Base-by-base conservation (phyloP, 768 basidiomycete genomes). In the Pleurotus tuoliensis region DNA sequence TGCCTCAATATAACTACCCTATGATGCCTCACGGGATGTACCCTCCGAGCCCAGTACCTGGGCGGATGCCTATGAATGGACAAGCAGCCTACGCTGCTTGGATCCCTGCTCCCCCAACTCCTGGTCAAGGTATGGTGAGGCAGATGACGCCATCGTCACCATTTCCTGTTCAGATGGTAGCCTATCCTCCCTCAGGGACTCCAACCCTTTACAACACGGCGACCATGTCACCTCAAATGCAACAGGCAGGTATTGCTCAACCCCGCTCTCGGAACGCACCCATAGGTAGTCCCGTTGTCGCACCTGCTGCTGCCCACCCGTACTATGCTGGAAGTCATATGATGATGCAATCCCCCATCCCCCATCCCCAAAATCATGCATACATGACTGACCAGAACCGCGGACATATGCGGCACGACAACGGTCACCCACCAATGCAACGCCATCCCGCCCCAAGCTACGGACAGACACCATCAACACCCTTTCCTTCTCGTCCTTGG, bases 21-120 rank as follows among this genome's bases (percentile, higher is more conserved):
- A 84, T 90, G 78, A 77, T 88, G 72, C 83, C 81, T 60, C 86
- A 86, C 64, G 83, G 88, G 13, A 88, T 88, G 3, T 82, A 76
- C 56, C 86, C 87, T 37, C 73, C 83, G 3, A 91, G 84, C 59
- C 86, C 87, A 51, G 79, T 87, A 15, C 84, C 86, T 30, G 70
- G 73, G 55, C 76, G 83, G 56, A 82, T 86, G 76, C 73, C 78
- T 55, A 69, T 83, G 54, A 88, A 86, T 58, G 84, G 87, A 5
- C 82, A 82, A 57, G 68, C 82, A 20, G 77, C 84, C 7, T 89
- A 87, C 61, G 81, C 80, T 0, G 75, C 89, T 69, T 90, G 88
- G 88, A 74, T 90, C 68, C 74, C 83, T 4, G 61, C 76, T 27
- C 69, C 75, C 9, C 84, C 82, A 64, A 76, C 72, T 40, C 76